Percentiles rank a stretch among this genome's conserved stretches.
These are phyloP conservation scores for Atkinsonella hypoxylon DNA, from an alignment of 2,329 filamentous ascomycete genomes.

Conservation along the genomic window DNA sequence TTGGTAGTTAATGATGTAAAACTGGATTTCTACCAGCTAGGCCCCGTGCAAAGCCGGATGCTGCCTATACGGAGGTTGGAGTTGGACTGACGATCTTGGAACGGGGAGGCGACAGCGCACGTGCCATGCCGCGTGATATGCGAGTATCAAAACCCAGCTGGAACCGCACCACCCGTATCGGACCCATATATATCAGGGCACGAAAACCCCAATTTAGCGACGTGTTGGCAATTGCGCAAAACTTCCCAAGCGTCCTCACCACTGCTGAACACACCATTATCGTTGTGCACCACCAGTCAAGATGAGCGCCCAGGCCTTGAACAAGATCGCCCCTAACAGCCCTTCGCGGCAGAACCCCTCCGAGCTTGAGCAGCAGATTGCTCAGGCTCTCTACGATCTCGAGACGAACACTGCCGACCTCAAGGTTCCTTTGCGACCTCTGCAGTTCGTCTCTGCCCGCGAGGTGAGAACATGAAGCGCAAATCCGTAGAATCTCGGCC, in stretches of 20 bases:
- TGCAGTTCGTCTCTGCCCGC: conserved; percentile 97
- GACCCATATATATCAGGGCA: conserved; percentile 18
- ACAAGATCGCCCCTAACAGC: conserved; percentile 98
- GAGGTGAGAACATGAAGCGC: conserved; percentile 68
- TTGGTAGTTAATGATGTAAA: no score
- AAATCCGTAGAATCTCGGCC: conserved; percentile 10
- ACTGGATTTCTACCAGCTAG: no score
- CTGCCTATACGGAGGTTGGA: no score
- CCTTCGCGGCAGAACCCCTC: conserved; percentile 90
- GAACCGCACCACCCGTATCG: no score
- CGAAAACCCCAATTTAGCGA: conserved; percentile 32
- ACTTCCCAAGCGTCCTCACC: conserved; percentile 15
- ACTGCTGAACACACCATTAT: conserved; percentile 17
- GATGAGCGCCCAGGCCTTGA: conserved; percentile 62
- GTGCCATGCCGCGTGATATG: not conserved
- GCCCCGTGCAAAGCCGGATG: no score
- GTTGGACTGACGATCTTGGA: no score
- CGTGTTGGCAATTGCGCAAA: conserved; percentile 18
- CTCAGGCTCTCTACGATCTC: conserved; percentile 94
- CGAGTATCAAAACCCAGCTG: no score
- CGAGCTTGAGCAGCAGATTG: conserved; percentile 95
- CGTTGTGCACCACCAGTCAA: conserved; percentile 34
- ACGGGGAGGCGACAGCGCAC: not conserved
- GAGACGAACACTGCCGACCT: conserved; percentile 99
- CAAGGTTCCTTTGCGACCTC: conserved; percentile 87